These are phyloP conservation scores for Cutaneotrichosporon sp. DNA, from an alignment of 1,284 basidiomycete genomes.

Conservation along the genomic window DNA sequence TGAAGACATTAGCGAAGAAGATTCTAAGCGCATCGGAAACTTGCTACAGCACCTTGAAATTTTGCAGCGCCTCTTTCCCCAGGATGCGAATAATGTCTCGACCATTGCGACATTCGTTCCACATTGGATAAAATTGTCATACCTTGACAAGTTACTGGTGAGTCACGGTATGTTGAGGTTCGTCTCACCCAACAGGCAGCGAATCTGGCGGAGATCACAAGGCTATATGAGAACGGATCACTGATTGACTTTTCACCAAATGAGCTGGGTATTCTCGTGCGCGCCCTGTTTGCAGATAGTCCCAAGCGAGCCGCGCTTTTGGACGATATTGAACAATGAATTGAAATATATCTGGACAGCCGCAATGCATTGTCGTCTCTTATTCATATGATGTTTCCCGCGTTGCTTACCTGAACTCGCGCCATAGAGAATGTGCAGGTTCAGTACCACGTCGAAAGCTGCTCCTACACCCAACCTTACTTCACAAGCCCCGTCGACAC, in stretches of 20 bases:
- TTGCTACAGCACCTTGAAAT: constrained; percentile 72
- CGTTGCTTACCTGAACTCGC: too few species aligned
- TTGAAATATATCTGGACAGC: too few species aligned
- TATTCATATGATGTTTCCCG: too few species aligned
- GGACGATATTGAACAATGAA: constrained; percentile 6
- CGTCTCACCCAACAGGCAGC: constrained; percentile 47
- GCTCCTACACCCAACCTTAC: too few species aligned
- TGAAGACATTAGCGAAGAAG: constrained; percentile 83
- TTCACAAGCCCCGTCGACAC: too few species aligned
- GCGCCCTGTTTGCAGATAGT: constrained; percentile 88
- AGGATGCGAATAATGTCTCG: constrained; percentile 15
- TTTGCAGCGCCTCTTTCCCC: constrained; percentile 68
- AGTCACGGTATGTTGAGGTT: constrained; percentile 42
- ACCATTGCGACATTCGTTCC: constrained; percentile 60
- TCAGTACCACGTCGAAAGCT: too few species aligned
- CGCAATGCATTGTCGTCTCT: too few species aligned
- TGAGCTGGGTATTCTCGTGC: constrained; percentile 74
- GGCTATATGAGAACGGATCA: constrained; percentile 84
- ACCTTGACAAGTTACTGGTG: constrained; percentile 81
- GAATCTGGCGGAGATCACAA: constrained; percentile 87
- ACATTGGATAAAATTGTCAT: constrained; percentile 92
- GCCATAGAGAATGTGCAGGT: too few species aligned
- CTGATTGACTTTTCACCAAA: constrained; percentile 82
- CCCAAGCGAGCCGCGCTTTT: constrained; percentile 56
- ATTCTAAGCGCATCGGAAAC: constrained; percentile 76